These are phyloP conservation scores for Termitomyces sp. DNA, from an alignment of 768 basidiomycete species.

Conservation along the genomic window DNA sequence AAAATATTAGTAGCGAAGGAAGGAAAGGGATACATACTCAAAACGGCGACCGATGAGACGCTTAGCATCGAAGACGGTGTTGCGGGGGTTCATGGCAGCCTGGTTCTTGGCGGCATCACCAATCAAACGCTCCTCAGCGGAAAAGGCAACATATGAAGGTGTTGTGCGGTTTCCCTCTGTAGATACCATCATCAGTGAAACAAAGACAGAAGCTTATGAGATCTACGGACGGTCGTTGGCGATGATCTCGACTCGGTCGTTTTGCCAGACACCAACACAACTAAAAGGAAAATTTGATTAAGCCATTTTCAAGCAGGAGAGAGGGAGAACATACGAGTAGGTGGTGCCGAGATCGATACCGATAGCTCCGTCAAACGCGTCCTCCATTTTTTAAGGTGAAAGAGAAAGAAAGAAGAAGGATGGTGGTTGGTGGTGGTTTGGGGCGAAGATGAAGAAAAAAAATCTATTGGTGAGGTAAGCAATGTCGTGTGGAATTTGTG, in stretches of 20 bases:
- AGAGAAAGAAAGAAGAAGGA: constrained; percentile 26
- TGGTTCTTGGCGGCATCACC: constrained; percentile 99
- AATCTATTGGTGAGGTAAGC: constrained; percentile 60
- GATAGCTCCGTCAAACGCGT: constrained; percentile 93
- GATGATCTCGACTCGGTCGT: constrained; percentile 99
- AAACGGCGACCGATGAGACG: constrained; percentile 97
- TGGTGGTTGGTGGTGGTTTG: constrained; percentile 34
- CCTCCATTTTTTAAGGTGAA: constrained; percentile 64
- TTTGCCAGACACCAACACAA: constrained; percentile 99
- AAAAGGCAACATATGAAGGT: constrained; percentile 99
- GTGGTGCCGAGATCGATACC: constrained; percentile 98
- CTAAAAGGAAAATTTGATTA: constrained; percentile 38
- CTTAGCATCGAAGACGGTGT: constrained; percentile 99
- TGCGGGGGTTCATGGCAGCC: constrained; percentile 98
- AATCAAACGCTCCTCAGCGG: constrained; percentile 92
- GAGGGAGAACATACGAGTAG: constrained; percentile 68
- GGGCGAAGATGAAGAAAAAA: constrained; percentile 36
- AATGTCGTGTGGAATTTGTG: constrained; percentile 29
- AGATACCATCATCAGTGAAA: constrained; percentile 1
- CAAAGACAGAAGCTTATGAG: not conserved
- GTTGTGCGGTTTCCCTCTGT: constrained; percentile 98
- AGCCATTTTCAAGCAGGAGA: not conserved
- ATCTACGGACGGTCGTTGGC: constrained; percentile 83
- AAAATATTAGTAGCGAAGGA: constrained; percentile 8
- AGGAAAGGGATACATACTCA: constrained; percentile 54